These are phyloP conservation scores for Sicyos baderoa DNA, from an alignment of 306 rosid species.

Conservation along the genomic window DNA sequence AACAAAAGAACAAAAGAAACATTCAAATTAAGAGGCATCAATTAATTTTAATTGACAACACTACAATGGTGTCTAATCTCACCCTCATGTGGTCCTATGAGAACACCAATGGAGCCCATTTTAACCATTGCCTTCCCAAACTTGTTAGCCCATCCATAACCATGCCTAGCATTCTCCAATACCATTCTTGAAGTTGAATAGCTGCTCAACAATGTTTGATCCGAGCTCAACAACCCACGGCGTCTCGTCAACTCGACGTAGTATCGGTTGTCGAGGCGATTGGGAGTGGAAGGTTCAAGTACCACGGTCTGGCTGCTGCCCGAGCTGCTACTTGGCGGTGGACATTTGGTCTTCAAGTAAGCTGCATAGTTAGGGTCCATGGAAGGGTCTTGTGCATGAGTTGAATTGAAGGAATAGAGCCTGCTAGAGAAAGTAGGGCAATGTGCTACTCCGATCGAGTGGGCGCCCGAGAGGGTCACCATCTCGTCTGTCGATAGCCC, in stretches of 20 bases:
- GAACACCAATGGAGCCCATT: constrained; percentile 31
- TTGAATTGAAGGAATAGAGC: constrained; percentile 25
- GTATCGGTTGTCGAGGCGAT: constrained; percentile 24
- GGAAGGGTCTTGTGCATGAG: constrained; percentile 31
- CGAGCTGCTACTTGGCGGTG: background rate
- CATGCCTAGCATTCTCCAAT: constrained; percentile 18
- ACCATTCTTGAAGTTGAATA: constrained; percentile 19
- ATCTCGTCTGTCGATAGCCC: constrained; percentile 29
- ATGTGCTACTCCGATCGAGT: constrained; percentile 32
- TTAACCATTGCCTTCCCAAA: constrained; percentile 35
- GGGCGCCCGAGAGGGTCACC: constrained; percentile 42
- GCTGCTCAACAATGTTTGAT: constrained; percentile 28
- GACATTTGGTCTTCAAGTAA: constrained; percentile 27
- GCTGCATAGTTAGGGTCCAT: constrained; percentile 23
- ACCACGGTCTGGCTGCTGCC: background rate
- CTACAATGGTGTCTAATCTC: constrained; percentile 31
- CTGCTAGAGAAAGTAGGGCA: constrained; percentile 27
- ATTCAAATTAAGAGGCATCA: background rate
- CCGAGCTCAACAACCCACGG: constrained; percentile 22
- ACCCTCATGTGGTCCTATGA: constrained; percentile 27
- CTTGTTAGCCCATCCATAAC: constrained; percentile 22
- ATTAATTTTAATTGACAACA: constrained; percentile 22
- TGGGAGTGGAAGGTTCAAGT: constrained; percentile 24
- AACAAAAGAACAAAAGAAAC: too few relatives aligned
- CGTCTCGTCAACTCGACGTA: constrained; percentile 19